Conservation (phyloP, 768 basidiomycete genomes). For the Serpula lacrymans region DNA sequence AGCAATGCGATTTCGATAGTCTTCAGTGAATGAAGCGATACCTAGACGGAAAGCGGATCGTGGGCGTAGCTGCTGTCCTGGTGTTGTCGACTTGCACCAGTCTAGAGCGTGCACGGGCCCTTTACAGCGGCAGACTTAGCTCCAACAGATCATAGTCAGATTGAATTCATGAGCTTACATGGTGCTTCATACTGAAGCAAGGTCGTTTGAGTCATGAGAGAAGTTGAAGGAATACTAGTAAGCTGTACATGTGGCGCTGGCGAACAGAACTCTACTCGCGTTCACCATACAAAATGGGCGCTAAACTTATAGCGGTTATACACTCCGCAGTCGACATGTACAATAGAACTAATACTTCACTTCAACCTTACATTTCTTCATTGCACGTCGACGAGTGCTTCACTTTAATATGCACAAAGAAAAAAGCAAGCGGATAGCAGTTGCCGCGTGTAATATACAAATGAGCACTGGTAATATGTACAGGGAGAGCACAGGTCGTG, state of each 20-base stretch:
- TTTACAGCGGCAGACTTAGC: conserved; percentile 28
- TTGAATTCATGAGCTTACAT: conserved; percentile 47
- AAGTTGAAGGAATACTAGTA: conserved; percentile 8
- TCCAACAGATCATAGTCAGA: conserved; percentile 1
- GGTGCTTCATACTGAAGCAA: conserved; percentile 82
- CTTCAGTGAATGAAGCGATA: conserved; percentile 82
- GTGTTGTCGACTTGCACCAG: conserved; percentile 82
- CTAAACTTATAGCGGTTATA: too few relatives aligned
- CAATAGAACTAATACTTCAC: too few relatives aligned
- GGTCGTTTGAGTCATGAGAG: conserved; percentile 63
- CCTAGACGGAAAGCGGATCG: conserved; percentile 82
- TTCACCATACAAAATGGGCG: too few relatives aligned
- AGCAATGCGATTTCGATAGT: conserved; percentile 78
- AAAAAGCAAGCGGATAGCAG: too few relatives aligned
- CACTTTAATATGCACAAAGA: too few relatives aligned
- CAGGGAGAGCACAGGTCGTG: too few relatives aligned
- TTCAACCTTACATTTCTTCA: too few relatives aligned
- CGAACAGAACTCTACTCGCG: too few relatives aligned
- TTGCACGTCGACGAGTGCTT: too few relatives aligned
- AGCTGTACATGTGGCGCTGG: conserved; percentile 20
- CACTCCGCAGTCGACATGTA: too few relatives aligned
- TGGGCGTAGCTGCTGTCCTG: conserved; percentile 68
- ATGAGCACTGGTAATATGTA: too few relatives aligned
- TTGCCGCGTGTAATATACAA: too few relatives aligned
- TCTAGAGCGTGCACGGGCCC: conserved; percentile 86